A percentile compares a stretch with the other conserved stretches of the same genome.
Conservation (phyloP, 2,329 filamentous ascomycete genomes). For the Sarocladiaceae sp. region DNA sequence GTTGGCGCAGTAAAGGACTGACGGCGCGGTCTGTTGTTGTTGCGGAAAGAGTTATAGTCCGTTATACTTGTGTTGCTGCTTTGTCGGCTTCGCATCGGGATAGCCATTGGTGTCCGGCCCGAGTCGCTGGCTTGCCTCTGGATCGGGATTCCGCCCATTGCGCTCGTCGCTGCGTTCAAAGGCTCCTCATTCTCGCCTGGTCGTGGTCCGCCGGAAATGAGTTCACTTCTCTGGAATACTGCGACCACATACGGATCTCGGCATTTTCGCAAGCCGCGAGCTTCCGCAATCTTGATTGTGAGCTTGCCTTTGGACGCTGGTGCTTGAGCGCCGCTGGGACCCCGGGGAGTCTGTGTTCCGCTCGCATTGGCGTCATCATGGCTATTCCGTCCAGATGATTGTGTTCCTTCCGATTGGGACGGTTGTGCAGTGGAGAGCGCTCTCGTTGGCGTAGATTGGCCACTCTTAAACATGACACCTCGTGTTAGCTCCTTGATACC, state of each 20-base stretch:
- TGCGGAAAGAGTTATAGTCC: slow-evolving; percentile 58
- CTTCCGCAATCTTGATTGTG: slow-evolving; percentile 83
- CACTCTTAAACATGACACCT: slow-evolving; percentile 74
- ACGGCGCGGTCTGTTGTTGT: slow-evolving; percentile 56
- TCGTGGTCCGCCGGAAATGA: slow-evolving; percentile 84
- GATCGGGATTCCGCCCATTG: slow-evolving; percentile 53
- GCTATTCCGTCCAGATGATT: slow-evolving; percentile 32
- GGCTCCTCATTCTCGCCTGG: slow-evolving; percentile 58
- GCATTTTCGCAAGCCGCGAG: slow-evolving; percentile 74
- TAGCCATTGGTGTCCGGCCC: slow-evolving; percentile 79
- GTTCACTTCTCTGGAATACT: slow-evolving; percentile 94
- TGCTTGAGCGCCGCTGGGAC: slow-evolving; percentile 54
- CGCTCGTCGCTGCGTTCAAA: slow-evolving; percentile 40
- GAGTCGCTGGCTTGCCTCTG: slow-evolving; percentile 74
- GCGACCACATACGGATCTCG: slow-evolving; percentile 93
- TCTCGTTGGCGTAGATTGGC: slow-evolving; percentile 83
- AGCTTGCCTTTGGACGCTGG: slow-evolving; percentile 80
- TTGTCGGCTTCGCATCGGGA: slow-evolving; percentile 94
- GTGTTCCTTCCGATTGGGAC: slow-evolving; percentile 42
- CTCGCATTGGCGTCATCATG: slow-evolving; percentile 41
- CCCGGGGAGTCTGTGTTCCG: slow-evolving; percentile 49
- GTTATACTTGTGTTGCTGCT: slow-evolving; percentile 88
- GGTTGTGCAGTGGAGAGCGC: slow-evolving; percentile 66
- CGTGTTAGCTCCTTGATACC: slow-evolving; percentile 86
- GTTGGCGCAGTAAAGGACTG: slow-evolving; percentile 72